A percentile compares a stretch with the other conserved stretches of the same genome.
These are phyloP conservation scores for Psophocarpus tetragonolobus DNA, from an alignment of 306 rosid genomes.

Conservation along the genomic window DNA sequence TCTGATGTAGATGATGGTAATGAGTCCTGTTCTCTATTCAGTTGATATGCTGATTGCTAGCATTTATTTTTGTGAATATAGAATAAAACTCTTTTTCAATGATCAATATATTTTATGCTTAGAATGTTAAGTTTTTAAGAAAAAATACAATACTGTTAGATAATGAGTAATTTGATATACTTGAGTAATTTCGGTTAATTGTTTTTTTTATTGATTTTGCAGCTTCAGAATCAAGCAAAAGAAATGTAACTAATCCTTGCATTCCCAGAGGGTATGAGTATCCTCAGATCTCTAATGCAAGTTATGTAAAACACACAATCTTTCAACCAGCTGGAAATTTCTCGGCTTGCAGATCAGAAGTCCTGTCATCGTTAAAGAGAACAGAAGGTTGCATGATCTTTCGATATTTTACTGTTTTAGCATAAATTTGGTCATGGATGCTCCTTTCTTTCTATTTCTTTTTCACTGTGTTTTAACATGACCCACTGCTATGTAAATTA, in stretches of 20 bases:
- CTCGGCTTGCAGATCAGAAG: constrained; percentile 48
- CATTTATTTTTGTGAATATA: constrained; percentile 4
- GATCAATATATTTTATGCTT: not conserved
- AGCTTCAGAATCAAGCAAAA: constrained; percentile 40
- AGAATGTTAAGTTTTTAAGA: not conserved
- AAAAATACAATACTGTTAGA: not conserved
- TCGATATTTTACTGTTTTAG: not conserved
- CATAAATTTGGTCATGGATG: not conserved
- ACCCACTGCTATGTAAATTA: not conserved
- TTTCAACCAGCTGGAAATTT: constrained; percentile 52
- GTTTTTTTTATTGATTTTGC: constrained; percentile 24
- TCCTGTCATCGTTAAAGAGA: constrained; percentile 39
- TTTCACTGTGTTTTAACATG: not conserved
- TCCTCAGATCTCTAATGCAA: constrained; percentile 35
- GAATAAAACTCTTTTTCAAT: not conserved
- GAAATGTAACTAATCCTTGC: constrained; percentile 40
- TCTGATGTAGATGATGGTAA: not conserved
- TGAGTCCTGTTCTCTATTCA: not conserved
- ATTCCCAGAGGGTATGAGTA: constrained; percentile 54
- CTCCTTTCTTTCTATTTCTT: not conserved
- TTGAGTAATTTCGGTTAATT: not conserved
- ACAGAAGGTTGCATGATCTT: constrained; percentile 38
- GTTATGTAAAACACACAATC: constrained; percentile 21
- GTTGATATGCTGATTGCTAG: not conserved
- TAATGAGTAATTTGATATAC: not conserved